Evolutionary conservation across 75 land plant genomes (phyloP).

Genomic region (Larix kaempferi): DNA sequence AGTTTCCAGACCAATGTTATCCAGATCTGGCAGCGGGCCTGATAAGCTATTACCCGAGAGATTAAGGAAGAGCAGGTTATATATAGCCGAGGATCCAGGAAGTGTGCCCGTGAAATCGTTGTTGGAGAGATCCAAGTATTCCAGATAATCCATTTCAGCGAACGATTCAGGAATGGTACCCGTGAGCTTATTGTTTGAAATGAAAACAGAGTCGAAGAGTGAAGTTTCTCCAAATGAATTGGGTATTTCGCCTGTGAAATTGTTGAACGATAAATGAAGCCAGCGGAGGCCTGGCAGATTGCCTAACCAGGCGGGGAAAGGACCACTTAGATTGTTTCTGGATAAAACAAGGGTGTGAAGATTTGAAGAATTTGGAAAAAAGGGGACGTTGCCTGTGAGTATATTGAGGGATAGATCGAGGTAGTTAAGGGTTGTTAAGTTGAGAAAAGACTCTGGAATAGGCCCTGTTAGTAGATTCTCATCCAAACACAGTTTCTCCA

Average conservation of each 20-base stretch:
- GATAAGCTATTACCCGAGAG: conserved; percentile 33
- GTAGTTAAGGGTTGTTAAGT: conserved; percentile 16
- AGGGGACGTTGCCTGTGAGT: conserved; percentile 25
- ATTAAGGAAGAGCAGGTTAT: conserved; percentile 18
- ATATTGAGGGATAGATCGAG: conserved; percentile 40
- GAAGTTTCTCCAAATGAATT: background rate
- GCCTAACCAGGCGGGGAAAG: conserved; percentile 5
- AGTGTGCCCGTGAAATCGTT: conserved; percentile 13
- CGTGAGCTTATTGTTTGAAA: conserved; percentile 17
- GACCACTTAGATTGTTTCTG: conserved; percentile 10
- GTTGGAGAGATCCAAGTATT: conserved; percentile 20
- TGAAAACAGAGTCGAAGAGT: background rate
- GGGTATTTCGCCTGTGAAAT: conserved; percentile 10
- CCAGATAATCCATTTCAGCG: conserved; percentile 1
- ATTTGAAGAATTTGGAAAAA: conserved; percentile 22
- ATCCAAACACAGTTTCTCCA: conserved; percentile 26
- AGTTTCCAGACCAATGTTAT: conserved; percentile 26
- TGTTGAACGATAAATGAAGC: conserved; percentile 1
- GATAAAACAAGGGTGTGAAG: conserved; percentile 24
- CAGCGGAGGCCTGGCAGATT: background rate
- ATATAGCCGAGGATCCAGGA: background rate
- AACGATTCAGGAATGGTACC: conserved; percentile 11
- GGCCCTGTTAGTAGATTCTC: conserved; percentile 24
- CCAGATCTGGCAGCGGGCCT: conserved; percentile 39
- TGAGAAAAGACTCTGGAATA: conserved; percentile 31